These are phyloP conservation scores for Alternaria triticimaculans DNA, from an alignment of 2,329 filamentous ascomycete genomes.

Conservation along the genomic window DNA sequence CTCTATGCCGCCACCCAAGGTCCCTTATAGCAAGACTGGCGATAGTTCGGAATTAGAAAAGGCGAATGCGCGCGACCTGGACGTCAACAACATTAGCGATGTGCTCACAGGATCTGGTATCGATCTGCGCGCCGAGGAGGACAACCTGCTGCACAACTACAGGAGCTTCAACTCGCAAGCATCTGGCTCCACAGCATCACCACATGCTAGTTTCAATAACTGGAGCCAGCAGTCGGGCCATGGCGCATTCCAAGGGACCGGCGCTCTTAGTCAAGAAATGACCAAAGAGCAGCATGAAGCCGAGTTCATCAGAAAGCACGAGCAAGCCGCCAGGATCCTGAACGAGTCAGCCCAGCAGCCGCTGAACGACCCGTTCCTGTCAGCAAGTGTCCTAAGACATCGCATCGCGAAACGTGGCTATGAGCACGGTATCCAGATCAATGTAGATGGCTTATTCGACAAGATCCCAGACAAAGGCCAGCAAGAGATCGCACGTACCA, in stretches of 20 bases:
- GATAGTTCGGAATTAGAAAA: constrained; percentile 55
- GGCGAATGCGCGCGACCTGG: constrained; percentile 63
- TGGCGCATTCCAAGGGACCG: constrained; percentile 50
- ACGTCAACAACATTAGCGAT: constrained; percentile 79
- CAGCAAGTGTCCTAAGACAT: constrained; percentile 64
- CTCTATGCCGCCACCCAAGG: constrained; percentile 69
- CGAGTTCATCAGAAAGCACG: constrained; percentile 70
- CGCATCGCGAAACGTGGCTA: constrained; percentile 64
- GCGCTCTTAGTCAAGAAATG: constrained; percentile 59
- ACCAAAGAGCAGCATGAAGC: constrained; percentile 72
- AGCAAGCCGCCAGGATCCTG: constrained; percentile 67
- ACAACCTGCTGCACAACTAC: constrained; percentile 74
- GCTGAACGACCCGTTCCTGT: constrained; percentile 75
- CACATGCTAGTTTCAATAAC: constrained; percentile 56
- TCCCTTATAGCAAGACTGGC: constrained; percentile 59
- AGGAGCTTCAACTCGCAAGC: constrained; percentile 55
- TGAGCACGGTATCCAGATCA: constrained; percentile 65
- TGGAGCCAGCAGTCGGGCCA: constrained; percentile 50
- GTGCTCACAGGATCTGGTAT: constrained; percentile 85
- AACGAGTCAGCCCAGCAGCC: constrained; percentile 70
- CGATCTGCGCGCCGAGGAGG: constrained; percentile 85
- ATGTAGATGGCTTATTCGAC: constrained; percentile 62
- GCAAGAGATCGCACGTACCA: constrained; percentile 46
- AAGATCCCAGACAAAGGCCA: constrained; percentile 44
- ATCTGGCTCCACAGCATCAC: constrained; percentile 43